Evolutionary conservation across 176 grass and related monocot species (phyloP), one percentile per base, ranked within the genome.

Genomic region (Musa itinerans): DNA sequence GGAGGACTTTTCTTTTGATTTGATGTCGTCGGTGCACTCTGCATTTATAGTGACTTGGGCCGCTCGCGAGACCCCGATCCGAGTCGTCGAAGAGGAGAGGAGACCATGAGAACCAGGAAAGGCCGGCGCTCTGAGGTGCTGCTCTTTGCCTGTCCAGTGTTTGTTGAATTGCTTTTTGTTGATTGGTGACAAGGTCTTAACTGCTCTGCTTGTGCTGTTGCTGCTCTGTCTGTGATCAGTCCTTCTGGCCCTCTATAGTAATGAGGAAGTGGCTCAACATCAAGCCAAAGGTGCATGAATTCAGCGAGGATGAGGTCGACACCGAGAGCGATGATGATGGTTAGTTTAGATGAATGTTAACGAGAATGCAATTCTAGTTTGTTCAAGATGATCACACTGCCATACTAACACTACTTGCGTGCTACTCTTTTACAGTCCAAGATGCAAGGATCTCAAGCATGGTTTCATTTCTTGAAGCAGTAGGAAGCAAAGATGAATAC

Each of bases 251-350:
- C 65, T 84, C 83, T 14, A 71, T 84, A 68, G 67, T 92, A 50
- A 75, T 86, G 86, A 88, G 71, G 63, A 92, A 92, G 82, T 92
- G 83, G 86, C 71, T 92, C 73, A 92, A 92, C 78, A 92, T 89
- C 63, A 86, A 71, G 83, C 83, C 89, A 9, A 92, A 92, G 68
- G 68, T 89, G 73, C 76, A 88, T 71, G 89, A 88, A 73, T 92
- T 92, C 83, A 92, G 89, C 64, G 86, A 88, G 83, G 89, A 88
- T 68, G 89, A 92, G 82, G 50, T 84, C 53, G 89, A 86, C 62
- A 82, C 86, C 11, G 78, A 88, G 72, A 83, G 83, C 21, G 86
- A 86, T 22, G 86, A 86, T 74, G 84, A 81, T 74, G 82, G 75
- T 85, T 72, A 54, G 72, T 17, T 22, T 11, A 19, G 56, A 52